Evolutionary conservation across 2,329 filamentous ascomycete genomes (phyloP).

Genomic region (Paraconiothyrium brasiliense): DNA sequence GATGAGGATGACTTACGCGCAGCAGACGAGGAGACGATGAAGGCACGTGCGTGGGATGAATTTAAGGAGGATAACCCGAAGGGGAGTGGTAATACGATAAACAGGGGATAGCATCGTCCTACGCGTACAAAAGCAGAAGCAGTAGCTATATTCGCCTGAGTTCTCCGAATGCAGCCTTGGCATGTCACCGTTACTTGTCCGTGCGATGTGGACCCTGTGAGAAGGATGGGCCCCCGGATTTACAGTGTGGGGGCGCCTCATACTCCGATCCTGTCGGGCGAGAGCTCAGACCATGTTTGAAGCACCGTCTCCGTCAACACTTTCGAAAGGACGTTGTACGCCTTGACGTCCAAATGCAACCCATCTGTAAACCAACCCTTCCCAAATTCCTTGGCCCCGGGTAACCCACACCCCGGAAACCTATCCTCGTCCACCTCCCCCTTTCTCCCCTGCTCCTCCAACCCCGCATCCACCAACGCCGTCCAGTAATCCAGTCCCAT

Average conservation of each 20-base stretch:
- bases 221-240: not conserved
- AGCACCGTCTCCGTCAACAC: slow-evolving; percentile 32
- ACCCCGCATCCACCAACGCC: slow-evolving; percentile 33
- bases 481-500: slow-evolving; percentile 49
- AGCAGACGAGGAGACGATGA: slow-evolving; percentile 89
- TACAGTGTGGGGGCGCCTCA: slow-evolving; percentile 3
- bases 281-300: slow-evolving; percentile 44
- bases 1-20: slow-evolving; percentile 93
- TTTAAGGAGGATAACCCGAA: slow-evolving; percentile 89
- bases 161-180: not conserved
- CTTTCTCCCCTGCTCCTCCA: slow-evolving; percentile 32
- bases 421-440: slow-evolving; percentile 36
- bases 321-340: slow-evolving; percentile 40
- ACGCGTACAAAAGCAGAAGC: not conserved
- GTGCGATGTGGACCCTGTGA: not conserved
- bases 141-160: not conserved
- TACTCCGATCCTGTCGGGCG: slow-evolving; percentile 28
- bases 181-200: not conserved
- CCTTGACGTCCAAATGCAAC: slow-evolving; percentile 46
- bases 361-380: slow-evolving; percentile 50
- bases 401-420: slow-evolving; percentile 49
- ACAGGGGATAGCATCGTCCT: slow-evolving; percentile 66
- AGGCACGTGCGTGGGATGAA: slow-evolving; percentile 95
- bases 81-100: slow-evolving; percentile 83
- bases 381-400: slow-evolving; percentile 41